A percentile compares a stretch with the other conserved stretches of the same genome.
These are phyloP conservation scores for Monosporozyma solicola DNA, from an alignment of 805 yeast species.

Conservation along the genomic window DNA sequence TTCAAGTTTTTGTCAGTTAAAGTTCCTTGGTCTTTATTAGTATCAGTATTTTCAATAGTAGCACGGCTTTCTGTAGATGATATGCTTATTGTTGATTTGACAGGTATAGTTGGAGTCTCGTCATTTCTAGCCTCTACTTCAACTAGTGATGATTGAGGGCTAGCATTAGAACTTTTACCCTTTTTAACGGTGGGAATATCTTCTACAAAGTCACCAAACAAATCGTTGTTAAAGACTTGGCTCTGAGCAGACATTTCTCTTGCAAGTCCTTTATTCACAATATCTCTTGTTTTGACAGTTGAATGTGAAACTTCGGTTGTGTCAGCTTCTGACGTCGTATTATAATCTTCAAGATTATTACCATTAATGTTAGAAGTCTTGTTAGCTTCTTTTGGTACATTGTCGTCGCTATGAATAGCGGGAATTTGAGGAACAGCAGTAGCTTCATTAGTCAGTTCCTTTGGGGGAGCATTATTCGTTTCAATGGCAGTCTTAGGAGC, in stretches of 20 bases:
- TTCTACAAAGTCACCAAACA: conserved; percentile 21
- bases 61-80: not conserved
- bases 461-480: not conserved
- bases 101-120: not conserved
- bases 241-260: conserved; percentile 10
- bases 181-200: conserved; percentile 1
- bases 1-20: not conserved
- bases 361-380: no score
- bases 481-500: not conserved
- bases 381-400: not conserved
- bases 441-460: not conserved
- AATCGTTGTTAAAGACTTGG: conserved; percentile 23
- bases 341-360: not conserved
- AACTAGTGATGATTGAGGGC: not conserved
- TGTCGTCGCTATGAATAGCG: no score
- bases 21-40: not conserved
- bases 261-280: conserved; percentile 2
- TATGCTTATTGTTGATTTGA: not conserved
- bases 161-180: not conserved
- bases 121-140: not conserved
- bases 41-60: not conserved
- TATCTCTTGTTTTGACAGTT: conserved; percentile 4
- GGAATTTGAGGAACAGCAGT: not conserved
- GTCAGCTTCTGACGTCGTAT: not conserved
- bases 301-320: not conserved